Conservation (phyloP, 2,329 filamentous ascomycete genomes). For the Whalleya microplaca region DNA sequence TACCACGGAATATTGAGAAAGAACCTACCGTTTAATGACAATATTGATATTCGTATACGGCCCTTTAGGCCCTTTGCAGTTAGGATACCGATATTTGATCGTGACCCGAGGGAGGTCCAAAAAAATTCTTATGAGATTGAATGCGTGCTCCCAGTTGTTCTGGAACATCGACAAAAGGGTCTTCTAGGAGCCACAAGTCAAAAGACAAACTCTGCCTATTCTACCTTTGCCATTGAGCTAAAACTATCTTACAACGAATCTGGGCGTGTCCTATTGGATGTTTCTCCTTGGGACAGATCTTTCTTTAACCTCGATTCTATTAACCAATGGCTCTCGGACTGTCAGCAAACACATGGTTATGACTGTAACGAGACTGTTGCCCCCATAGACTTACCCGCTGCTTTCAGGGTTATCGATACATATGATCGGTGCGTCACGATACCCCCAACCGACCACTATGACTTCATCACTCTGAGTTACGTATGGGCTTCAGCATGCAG, state of each 20-base stretch:
- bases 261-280: slow-evolving; percentile 5
- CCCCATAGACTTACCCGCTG: neutral
- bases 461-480: slow-evolving; percentile 10
- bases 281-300: slow-evolving; percentile 4
- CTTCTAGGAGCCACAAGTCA: no score
- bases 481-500: slow-evolving; percentile 7
- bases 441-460: neutral
- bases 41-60: no score
- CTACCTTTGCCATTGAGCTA: neutral
- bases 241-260: slow-evolving; percentile 5
- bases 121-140: no score
- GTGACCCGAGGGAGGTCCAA: no score
- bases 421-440: slow-evolving; percentile 2
- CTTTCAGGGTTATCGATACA: slow-evolving; percentile 11
- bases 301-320: slow-evolving; percentile 1
- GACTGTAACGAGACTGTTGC: slow-evolving; percentile 2
- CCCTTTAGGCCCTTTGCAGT: no score
- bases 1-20: no score
- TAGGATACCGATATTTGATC: no score
- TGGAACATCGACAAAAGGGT: no score
- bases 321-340: slow-evolving; percentile 7
- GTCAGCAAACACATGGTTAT: slow-evolving; percentile 4
- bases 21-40: no score
- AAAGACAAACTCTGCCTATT: no score
- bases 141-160: no score